Evolutionary conservation across 805 yeast genomes (phyloP).

Genomic region (Saturnispora sekii): DNA sequence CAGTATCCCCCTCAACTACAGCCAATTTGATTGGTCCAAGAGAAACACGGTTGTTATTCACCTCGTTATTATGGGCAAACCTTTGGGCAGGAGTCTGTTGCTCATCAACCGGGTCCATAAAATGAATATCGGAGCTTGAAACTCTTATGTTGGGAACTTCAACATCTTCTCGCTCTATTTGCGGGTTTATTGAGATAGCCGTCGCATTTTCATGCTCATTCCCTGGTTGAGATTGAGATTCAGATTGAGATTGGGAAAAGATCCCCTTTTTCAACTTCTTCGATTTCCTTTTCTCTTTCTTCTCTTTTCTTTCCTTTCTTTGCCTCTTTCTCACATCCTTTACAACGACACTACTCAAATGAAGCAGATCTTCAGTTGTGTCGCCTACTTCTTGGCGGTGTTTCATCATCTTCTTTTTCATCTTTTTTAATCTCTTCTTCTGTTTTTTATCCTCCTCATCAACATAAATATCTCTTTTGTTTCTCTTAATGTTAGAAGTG

Average conservation of each 20-base stretch:
- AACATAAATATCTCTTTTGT: constrained; percentile 1
- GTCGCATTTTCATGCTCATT: neutral
- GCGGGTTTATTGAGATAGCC: neutral
- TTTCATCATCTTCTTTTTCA: constrained; percentile 4
- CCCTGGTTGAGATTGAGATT: neutral
- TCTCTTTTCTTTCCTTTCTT: constrained; percentile 14
- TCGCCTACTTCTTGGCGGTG: neutral
- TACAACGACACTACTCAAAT: constrained; percentile 19
- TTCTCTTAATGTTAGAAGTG: neutral
- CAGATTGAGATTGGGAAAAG: constrained; percentile 4
- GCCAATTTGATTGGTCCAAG: neutral
- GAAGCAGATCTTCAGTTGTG: constrained; percentile 6
- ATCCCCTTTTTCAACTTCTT: constrained; percentile 13
- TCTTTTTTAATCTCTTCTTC: neutral
- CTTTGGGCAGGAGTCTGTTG: neutral
- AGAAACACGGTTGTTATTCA: neutral
- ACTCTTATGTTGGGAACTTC: neutral
- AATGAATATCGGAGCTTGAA: constrained; percentile 4
- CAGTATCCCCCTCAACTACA: constrained; percentile 1
- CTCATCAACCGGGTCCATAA: neutral
- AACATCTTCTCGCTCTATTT: neutral
- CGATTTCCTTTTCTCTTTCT: constrained; percentile 7
- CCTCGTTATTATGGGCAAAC: neutral
- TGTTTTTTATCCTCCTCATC: neutral
- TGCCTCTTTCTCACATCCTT: constrained; percentile 14